Evolutionary conservation across 2,329 filamentous ascomycete genomes (phyloP).

Genomic region (Pyrenochaeta sp.): DNA sequence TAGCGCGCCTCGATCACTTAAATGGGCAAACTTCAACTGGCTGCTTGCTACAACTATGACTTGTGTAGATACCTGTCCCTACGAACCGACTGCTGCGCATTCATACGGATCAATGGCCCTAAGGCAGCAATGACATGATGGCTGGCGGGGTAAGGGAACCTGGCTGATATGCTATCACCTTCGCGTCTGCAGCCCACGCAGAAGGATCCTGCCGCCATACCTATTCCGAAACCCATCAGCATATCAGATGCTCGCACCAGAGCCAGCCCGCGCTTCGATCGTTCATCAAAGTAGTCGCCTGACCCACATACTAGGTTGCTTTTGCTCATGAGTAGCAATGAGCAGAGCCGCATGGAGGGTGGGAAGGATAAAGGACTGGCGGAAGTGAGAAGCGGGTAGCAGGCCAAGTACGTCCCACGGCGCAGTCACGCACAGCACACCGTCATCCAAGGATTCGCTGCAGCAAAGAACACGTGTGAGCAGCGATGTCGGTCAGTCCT

Average conservation of each 20-base stretch:
- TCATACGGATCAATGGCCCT: constrained; percentile 15
- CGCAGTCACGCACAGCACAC: constrained; percentile 11
- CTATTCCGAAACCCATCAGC: constrained; percentile 25
- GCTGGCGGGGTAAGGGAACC: constrained; percentile 40
- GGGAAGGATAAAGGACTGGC: constrained; percentile 36
- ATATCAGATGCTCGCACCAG: constrained; percentile 42
- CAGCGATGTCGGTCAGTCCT: constrained; percentile 31
- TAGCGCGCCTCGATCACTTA: neutral
- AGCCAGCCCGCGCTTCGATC: constrained; percentile 19
- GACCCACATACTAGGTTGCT: constrained; percentile 27
- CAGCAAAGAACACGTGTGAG: neutral
- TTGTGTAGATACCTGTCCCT: neutral
- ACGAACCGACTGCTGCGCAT: constrained; percentile 5
- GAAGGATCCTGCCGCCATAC: constrained; percentile 31
- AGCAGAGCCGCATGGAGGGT: constrained; percentile 46
- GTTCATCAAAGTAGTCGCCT: constrained; percentile 32
- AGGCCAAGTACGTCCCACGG: constrained; percentile 14
- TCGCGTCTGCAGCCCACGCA: constrained; percentile 38
- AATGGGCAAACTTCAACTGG: neutral
- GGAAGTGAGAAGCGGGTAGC: constrained; percentile 17
- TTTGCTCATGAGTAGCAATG: constrained; percentile 3
- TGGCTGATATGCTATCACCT: constrained; percentile 27
- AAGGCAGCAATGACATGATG: constrained; percentile 15
- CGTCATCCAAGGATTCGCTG: neutral
- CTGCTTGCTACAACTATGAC: neutral